phyloP scores from a whole-genome alignment of 495 filamentous ascomycete genomes.

The Lichina pygmaea region DNA sequence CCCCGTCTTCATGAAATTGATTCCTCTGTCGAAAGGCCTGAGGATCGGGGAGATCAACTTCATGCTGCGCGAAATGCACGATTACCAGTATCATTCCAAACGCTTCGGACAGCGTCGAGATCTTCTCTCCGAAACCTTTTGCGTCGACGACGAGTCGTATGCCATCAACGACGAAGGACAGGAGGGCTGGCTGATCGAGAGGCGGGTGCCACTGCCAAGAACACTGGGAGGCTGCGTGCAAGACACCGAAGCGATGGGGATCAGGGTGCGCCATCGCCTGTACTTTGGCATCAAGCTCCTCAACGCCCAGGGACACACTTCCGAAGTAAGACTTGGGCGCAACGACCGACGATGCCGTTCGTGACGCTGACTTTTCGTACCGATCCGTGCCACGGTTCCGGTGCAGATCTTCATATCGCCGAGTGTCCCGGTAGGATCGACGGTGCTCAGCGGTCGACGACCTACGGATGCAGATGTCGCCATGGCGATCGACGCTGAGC shows the following conservation, averaged over 20 bases:
- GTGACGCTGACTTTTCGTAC: not conserved
- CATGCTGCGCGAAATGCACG: constrained; percentile 52
- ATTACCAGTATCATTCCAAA: constrained; percentile 11
- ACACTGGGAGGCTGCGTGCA: constrained; percentile 58
- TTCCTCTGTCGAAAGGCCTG: constrained; percentile 67
- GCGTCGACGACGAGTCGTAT: constrained; percentile 21
- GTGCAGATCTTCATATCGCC: constrained; percentile 86
- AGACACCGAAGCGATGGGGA: constrained; percentile 54
- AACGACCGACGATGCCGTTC: not conserved
- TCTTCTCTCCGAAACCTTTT: constrained; percentile 8
- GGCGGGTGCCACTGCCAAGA: constrained; percentile 45
- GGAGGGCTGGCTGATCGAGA: constrained; percentile 50
- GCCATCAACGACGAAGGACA: constrained; percentile 42
- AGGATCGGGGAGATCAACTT: constrained; percentile 49
- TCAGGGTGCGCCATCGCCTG: constrained; percentile 71
- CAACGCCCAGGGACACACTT: constrained; percentile 83
- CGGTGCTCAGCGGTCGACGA: too few relatives aligned
- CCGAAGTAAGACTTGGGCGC: constrained; percentile 29
- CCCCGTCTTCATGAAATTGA: constrained; percentile 51
- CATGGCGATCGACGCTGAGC: constrained; percentile 8
- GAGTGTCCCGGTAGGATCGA: constrained; percentile 43
- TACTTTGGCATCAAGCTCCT: constrained; percentile 64
- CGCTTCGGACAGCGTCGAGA: constrained; percentile 5
- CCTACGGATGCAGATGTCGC: constrained; percentile 14
- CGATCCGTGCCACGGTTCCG: constrained; percentile 59